Evolutionary conservation across 805 yeast genomes (phyloP), one percentile per base, ranked within the genome.

Genomic region (Jamesozyma jinghongensis): DNA sequence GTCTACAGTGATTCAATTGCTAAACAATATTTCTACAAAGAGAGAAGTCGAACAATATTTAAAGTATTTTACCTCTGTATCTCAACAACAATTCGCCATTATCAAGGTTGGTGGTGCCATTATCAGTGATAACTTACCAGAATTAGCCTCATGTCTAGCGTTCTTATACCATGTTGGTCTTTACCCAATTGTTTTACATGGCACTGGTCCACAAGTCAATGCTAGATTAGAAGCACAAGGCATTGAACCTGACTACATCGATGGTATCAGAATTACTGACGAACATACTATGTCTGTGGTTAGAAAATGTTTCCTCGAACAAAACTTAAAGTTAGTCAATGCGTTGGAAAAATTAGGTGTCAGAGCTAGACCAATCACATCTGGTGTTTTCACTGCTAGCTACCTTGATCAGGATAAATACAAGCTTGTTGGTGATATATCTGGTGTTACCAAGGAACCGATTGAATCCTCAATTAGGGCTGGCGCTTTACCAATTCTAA

Each of bases 31-130:
- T 51, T 97, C 97, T 19, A 87, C 97, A 36, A 94, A 92, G 61
- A 76, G 97, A 49, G 99, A 92, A 66, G 98, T 92, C 34, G 98
- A 92, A 63, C 99, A 92, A 65, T 92, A 92, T 65, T 74, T 92
- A 57, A 88, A 87, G 62, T 90, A 90, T 64, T 92, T 92, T 71
- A 88, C 97, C 1, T 86, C 96, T 26, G 97, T 92, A 14, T 81
- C 87, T 5, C 88, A 87, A 52, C 97, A 92, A 61, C 97, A 92
- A 57, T 92, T 92, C 56, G 99, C 99, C 3, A 96, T 92, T 34
- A 92, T 92, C 65, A 92, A 92, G 63, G 98, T 92, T 34, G 99
- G 99, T 32, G 99, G 99, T 49, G 99, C 98, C 30, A 90, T 92
- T 56, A 92, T 92, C 62, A 90, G 97, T 36, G 94, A 92, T 52